Percentiles rank a stretch among this genome's conserved stretches.
These are phyloP conservation scores for Globisporangium echinulatum DNA, from an alignment of 352 stramenopile genomes.

Conservation along the genomic window DNA sequence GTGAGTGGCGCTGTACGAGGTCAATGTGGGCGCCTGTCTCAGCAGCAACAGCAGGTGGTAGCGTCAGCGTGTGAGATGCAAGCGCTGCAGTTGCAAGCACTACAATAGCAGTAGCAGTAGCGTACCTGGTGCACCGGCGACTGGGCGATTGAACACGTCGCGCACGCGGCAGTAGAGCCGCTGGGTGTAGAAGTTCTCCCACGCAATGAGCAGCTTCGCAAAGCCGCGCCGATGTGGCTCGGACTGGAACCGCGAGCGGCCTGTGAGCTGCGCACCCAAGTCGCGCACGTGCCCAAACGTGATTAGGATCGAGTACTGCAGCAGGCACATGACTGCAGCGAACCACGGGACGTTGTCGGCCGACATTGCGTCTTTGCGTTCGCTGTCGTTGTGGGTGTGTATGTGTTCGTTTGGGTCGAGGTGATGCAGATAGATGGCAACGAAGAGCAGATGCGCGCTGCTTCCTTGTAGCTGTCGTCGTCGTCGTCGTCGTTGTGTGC, in stretches of 20 bases:
- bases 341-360: constrained; percentile 27
- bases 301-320: constrained; percentile 34
- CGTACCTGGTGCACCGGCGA: constrained; percentile 44
- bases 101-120: neutral
- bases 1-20: constrained; percentile 90
- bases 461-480: too few species aligned
- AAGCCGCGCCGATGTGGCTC: constrained; percentile 54
- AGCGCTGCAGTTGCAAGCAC: neutral
- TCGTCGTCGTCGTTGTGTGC: too few species aligned
- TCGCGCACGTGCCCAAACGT: constrained; percentile 77
- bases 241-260: constrained; percentile 61
- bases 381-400: too few species aligned
- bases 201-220: constrained; percentile 92
- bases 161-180: constrained; percentile 97
- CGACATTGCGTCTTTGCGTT: constrained; percentile 6
- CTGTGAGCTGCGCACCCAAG: constrained; percentile 55
- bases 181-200: constrained; percentile 98
- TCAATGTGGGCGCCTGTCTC: constrained; percentile 83
- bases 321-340: constrained; percentile 27
- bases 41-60: neutral
- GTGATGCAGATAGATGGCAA: too few species aligned
- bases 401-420: too few species aligned
- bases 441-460: too few species aligned
- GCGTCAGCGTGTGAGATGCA: neutral
- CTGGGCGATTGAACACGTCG: constrained; percentile 81